A percentile compares a stretch with the other conserved stretches of the same genome.
These are phyloP conservation scores for Penstemon newberryi DNA, from an alignment of 257 asterid species.

Conservation along the genomic window DNA sequence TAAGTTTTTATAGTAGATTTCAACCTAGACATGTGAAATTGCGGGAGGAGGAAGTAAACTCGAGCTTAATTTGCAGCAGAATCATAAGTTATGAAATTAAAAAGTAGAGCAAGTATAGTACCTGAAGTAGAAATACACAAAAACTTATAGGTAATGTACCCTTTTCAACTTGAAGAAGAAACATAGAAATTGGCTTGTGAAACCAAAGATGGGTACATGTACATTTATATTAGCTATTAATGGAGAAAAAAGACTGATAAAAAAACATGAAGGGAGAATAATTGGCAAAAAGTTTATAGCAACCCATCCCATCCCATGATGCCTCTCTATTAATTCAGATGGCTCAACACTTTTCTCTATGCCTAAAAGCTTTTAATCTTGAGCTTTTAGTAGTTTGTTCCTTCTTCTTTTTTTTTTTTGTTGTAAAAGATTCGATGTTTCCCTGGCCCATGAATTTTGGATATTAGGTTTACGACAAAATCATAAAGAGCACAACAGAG, in stretches of 20 bases:
- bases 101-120: conserved; percentile 5
- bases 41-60: neutral
- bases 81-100: neutral
- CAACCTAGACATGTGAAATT: neutral
- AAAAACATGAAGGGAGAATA: conserved; percentile 36
- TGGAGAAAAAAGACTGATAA: conserved; percentile 14
- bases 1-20: neutral
- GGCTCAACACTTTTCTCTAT: too few relatives aligned
- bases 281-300: conserved; percentile 45
- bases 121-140: neutral
- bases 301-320: conserved; percentile 45
- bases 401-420: too few relatives aligned
- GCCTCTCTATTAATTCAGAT: too few relatives aligned
- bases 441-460: too few relatives aligned
- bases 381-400: too few relatives aligned
- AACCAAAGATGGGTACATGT: neutral
- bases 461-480: too few relatives aligned
- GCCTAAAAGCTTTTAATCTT: too few relatives aligned
- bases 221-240: conserved; percentile 13
- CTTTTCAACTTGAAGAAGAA: neutral
- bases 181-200: neutral
- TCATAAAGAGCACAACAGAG: too few relatives aligned
- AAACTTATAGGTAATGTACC: neutral
- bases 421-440: too few relatives aligned
- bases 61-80: neutral